Evolutionary conservation across 2,329 filamentous ascomycete species (phyloP).

Genomic region (Epichloe sibirici): DNA sequence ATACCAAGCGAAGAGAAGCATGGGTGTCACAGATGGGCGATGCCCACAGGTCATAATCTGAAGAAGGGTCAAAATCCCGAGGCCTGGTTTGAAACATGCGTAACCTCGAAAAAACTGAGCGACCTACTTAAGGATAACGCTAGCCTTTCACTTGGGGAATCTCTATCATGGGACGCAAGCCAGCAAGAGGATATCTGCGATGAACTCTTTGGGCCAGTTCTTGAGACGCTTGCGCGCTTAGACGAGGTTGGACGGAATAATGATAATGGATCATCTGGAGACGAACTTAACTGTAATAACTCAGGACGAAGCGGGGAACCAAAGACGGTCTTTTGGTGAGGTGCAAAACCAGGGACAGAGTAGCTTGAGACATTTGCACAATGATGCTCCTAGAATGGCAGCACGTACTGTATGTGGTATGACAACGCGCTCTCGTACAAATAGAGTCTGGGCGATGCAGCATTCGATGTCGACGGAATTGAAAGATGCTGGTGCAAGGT

Average conservation of each 20-base stretch:
- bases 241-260: slow-evolving; percentile 19
- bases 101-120: slow-evolving; percentile 13
- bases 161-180: slow-evolving; percentile 12
- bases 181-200: slow-evolving; percentile 14
- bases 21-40: slow-evolving; percentile 5
- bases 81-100: slow-evolving; percentile 18
- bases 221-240: slow-evolving; percentile 20
- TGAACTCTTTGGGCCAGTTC: slow-evolving; percentile 16
- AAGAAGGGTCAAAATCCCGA: neutral
- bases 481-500: too few species aligned
- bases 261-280: slow-evolving; percentile 11
- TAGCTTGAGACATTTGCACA: too few species aligned
- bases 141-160: slow-evolving; percentile 15
- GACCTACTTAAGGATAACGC: slow-evolving; percentile 15
- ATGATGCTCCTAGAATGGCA: neutral
- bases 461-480: too few species aligned
- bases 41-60: neutral
- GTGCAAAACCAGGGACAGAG: too few species aligned
- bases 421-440: too few species aligned
- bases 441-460: too few species aligned
- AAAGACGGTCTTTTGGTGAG: slow-evolving; percentile 6
- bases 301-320: neutral
- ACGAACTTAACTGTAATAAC: neutral
- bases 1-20: neutral
- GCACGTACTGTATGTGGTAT: neutral